Evolutionary conservation across 495 filamentous ascomycete genomes (phyloP), one percentile per base, ranked within the genome.

Genomic region (Oleoguttula mirabilis): DNA sequence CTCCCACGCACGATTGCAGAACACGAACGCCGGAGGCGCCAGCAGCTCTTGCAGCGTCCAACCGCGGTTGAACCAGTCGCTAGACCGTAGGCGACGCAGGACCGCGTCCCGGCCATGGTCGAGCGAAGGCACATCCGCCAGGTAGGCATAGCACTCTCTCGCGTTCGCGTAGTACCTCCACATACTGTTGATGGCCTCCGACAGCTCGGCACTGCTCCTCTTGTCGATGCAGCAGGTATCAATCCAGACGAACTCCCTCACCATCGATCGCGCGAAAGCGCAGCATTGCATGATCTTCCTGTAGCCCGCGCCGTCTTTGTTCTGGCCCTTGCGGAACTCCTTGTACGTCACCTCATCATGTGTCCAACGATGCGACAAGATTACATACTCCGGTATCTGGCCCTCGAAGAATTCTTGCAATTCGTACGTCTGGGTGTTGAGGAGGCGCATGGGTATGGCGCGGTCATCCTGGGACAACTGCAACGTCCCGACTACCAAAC

Each of bases 201-300:
- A 39, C 20, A 54, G 28, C 28, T 54, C 50, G 3, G 40, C 36
- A 16, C 32, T 40, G 32, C 47, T 50, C n/a, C 32, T 38, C 27
- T 54, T 50, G 23, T 54, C 38, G 27, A 54, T 54, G 41, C 50
- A 54, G 30, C 33, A 41, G 27, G 50, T 52, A 30, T 52, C 49
- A 5, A 52, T 38, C 49, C 49, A 52, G 3, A 40, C 25, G 14
- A 27, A 52, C 7, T 48, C 25, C 21, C 8, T 14, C 32, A 21
- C 3, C 39, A 17, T 17, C 35, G 10, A 10, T 12, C 32, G 3
- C 4, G 33, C 32, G 44, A 32, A 12, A 10, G 27, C 23, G 10
- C 27, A 32, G 8, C 10, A 15, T 10, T 14, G 10, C 10, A 4
- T 10, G 16, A 31, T 31, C 15, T 41, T 23, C n/a, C 20, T 14